phyloP scores from a whole-genome alignment of 192 early-diverging fungal genomes.

The Entomortierella chlamydospora region DNA sequence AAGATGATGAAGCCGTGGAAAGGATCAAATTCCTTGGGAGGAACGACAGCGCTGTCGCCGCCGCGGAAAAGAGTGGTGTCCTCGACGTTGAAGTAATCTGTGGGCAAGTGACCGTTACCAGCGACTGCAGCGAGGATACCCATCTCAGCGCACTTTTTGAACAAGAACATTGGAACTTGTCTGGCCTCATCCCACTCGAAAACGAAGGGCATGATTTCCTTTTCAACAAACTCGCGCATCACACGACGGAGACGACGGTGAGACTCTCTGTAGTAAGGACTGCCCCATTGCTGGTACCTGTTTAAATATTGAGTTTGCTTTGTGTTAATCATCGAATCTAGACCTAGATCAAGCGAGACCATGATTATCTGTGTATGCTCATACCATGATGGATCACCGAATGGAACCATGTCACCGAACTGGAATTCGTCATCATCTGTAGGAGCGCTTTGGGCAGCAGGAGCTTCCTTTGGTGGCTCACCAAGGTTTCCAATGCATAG shows the following conservation, averaged over 20 bases:
- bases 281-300: constrained; percentile 68
- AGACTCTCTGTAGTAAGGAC: constrained; percentile 84
- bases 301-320: not conserved
- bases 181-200: constrained; percentile 90
- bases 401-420: constrained; percentile 82
- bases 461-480: constrained; percentile 45
- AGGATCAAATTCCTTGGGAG: constrained; percentile 67
- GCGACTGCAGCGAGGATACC: constrained; percentile 78
- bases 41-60: constrained; percentile 54
- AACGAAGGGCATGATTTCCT: constrained; percentile 79
- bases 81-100: constrained; percentile 42
- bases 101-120: constrained; percentile 55
- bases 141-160: constrained; percentile 77
- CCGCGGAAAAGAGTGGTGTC: constrained; percentile 39
- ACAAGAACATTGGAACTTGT: constrained; percentile 76
- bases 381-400: constrained; percentile 83
- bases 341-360: too few species aligned
- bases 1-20: constrained; percentile 81
- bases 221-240: constrained; percentile 82
- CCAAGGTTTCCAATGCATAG: constrained; percentile 75
- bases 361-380: constrained; percentile 9
- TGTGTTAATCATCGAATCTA: not conserved
- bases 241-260: constrained; percentile 72
- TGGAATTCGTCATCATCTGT: constrained; percentile 60
- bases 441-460: constrained; percentile 30